Conservation (phyloP, 176 grass and related monocot genomes). For the Puya raimondii region DNA sequence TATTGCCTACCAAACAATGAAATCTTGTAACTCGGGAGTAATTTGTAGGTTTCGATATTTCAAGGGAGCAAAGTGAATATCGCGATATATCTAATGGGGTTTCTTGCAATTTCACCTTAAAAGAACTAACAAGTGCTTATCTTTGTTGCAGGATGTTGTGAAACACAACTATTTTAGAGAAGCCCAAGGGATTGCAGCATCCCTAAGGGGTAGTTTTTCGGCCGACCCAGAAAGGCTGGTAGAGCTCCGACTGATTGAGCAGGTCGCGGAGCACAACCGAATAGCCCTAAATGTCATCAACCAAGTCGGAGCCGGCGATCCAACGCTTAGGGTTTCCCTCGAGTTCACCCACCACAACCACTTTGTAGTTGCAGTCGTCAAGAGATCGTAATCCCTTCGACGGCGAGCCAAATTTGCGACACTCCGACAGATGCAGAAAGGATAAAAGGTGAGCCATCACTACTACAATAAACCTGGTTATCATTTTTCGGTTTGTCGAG, state of each 20-base stretch:
- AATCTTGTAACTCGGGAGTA: not conserved
- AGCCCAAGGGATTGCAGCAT: constrained; percentile 54
- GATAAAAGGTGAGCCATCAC: too few species aligned
- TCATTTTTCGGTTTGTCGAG: too few species aligned
- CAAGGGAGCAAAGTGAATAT: too few species aligned
- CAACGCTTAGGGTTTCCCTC: constrained; percentile 64
- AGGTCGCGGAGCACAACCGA: constrained; percentile 82
- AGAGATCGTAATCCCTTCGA: constrained; percentile 46
- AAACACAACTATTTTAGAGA: constrained; percentile 92
- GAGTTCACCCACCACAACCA: constrained; percentile 77
- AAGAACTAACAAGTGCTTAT: not conserved
- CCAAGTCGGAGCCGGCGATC: constrained; percentile 53
- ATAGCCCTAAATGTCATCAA: constrained; percentile 81
- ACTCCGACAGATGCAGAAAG: not conserved
- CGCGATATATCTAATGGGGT: too few species aligned
- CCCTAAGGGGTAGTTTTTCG: constrained; percentile 62
- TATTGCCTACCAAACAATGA: too few species aligned
- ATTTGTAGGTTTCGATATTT: too few species aligned
- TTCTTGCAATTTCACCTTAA: not conserved
- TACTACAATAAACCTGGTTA: too few species aligned
- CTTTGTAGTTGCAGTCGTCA: constrained; percentile 90
- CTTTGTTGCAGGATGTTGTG: constrained; percentile 46
- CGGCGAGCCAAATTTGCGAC: not conserved
- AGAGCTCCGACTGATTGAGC: constrained; percentile 76
- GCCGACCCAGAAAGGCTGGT: constrained; percentile 56